These are phyloP conservation scores for Monascus ruber DNA, from an alignment of 2,329 filamentous ascomycete species.

Conservation along the genomic window DNA sequence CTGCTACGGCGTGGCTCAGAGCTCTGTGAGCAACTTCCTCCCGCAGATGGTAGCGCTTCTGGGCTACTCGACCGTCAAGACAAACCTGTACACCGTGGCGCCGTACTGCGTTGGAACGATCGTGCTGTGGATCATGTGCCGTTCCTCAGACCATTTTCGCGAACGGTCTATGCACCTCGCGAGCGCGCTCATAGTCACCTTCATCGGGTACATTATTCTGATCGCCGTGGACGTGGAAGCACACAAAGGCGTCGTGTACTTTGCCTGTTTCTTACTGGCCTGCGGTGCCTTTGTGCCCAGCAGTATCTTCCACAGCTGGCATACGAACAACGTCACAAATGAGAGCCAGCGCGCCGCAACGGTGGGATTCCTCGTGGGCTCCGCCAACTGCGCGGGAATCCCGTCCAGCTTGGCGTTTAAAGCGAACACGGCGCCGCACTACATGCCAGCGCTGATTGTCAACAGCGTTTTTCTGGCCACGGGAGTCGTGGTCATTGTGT, in stretches of 20 bases:
- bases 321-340: slow-evolving; percentile 74
- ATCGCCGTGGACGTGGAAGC: slow-evolving; percentile 51
- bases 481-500: slow-evolving; percentile 3
- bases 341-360: slow-evolving; percentile 50
- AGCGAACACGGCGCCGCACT: slow-evolving; percentile 2
- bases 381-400: slow-evolving; percentile 7
- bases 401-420: slow-evolving; percentile 6
- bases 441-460: slow-evolving; percentile 5
- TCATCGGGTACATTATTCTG: slow-evolving; percentile 69
- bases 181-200: slow-evolving; percentile 61
- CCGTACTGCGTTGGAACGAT: slow-evolving; percentile 65
- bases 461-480: slow-evolving; percentile 3
- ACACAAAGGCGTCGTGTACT: slow-evolving; percentile 58
- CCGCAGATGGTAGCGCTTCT: slow-evolving; percentile 47
- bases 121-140: slow-evolving; percentile 62
- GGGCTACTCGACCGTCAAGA: slow-evolving; percentile 48
- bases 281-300: slow-evolving; percentile 67
- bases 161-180: slow-evolving; percentile 64
- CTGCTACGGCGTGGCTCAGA: slow-evolving; percentile 48
- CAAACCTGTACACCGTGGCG: slow-evolving; percentile 71
- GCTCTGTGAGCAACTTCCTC: slow-evolving; percentile 46
- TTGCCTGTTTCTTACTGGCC: slow-evolving; percentile 70
- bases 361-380: slow-evolving; percentile 5
- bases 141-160: slow-evolving; percentile 55
- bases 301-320: slow-evolving; percentile 56